A percentile compares a stretch with the other conserved stretches of the same genome.
phyloP scores from a whole-genome alignment of 768 basidiomycete genomes.

The Suillus subalutaceus region DNA sequence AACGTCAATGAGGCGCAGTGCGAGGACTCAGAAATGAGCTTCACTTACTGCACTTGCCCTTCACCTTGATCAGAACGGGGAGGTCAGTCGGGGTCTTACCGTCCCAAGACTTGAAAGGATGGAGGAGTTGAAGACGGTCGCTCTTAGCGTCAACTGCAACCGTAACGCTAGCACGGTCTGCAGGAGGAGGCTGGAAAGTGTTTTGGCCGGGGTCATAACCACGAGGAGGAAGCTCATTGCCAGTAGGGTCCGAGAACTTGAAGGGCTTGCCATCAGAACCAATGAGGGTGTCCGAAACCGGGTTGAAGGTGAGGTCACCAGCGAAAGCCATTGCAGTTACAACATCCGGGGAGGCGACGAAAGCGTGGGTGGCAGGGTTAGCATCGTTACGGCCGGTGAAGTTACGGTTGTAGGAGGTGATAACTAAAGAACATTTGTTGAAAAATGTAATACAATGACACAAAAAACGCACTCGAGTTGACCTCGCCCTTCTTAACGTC shows the following conservation, averaged over 20 bases:
- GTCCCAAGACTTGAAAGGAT: slow-evolving; percentile 92
- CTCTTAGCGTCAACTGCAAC: slow-evolving; percentile 86
- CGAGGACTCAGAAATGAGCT: background rate
- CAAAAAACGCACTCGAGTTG: slow-evolving; percentile 80
- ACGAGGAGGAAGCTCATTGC: slow-evolving; percentile 89
- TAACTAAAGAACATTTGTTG: slow-evolving; percentile 53
- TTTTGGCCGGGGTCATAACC: slow-evolving; percentile 97
- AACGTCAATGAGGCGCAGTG: slow-evolving; percentile 9
- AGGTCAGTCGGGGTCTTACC: slow-evolving; percentile 89
- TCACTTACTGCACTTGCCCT: slow-evolving; percentile 95
- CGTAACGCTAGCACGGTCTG: slow-evolving; percentile 77
- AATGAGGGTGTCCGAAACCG: slow-evolving; percentile 84
- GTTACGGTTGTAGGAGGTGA: slow-evolving; percentile 99
- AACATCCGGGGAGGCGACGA: slow-evolving; percentile 91
- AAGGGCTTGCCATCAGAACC: slow-evolving; percentile 94
- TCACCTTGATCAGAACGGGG: slow-evolving; percentile 96
- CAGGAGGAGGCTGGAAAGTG: slow-evolving; percentile 95
- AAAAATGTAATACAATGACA: slow-evolving; percentile 1
- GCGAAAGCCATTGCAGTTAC: slow-evolving; percentile 98
- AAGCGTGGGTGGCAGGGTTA: slow-evolving; percentile 98
- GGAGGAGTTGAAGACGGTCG: slow-evolving; percentile 88
- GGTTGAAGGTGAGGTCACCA: slow-evolving; percentile 95
- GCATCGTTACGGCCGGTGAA: slow-evolving; percentile 99
- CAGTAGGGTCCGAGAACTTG: slow-evolving; percentile 93
- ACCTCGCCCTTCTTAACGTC: slow-evolving; percentile 96